A percentile compares a stretch with the other conserved stretches of the same genome.
phyloP scores from a whole-genome alignment of 768 basidiomycete genomes.

The Mycena belliarum region DNA sequence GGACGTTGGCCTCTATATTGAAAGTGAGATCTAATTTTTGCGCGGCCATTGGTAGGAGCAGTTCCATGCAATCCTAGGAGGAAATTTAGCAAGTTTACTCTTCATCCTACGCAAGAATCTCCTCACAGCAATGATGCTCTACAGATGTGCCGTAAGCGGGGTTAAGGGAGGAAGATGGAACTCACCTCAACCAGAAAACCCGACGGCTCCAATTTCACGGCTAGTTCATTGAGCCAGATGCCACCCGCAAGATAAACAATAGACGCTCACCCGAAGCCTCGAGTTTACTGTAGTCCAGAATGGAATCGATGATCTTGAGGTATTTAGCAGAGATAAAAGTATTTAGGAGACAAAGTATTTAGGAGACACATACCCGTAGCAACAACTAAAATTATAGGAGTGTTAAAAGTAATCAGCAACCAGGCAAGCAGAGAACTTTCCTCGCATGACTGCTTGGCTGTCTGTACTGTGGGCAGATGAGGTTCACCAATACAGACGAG shows the following conservation, averaged over 20 bases:
- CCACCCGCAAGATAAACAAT: neutral
- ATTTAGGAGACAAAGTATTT: too few species aligned
- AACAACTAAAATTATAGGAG: too few species aligned
- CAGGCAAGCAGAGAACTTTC: too few species aligned
- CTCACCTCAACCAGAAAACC: constrained; percentile 64
- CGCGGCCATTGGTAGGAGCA: constrained; percentile 72
- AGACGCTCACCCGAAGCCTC: constrained; percentile 62
- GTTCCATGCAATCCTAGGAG: constrained; percentile 71
- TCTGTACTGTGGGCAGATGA: constrained; percentile 52
- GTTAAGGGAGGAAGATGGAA: neutral
- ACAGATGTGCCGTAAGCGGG: neutral
- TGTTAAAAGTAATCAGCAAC: too few species aligned
- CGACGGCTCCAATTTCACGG: constrained; percentile 68
- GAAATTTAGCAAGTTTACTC: neutral
- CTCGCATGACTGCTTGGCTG: constrained; percentile 80
- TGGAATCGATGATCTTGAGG: constrained; percentile 71
- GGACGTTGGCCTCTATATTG: constrained; percentile 68
- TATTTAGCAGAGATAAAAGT: constrained; percentile 9
- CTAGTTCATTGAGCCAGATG: constrained; percentile 32
- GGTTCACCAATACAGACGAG: neutral
- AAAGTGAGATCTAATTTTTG: constrained; percentile 75
- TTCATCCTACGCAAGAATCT: neutral
- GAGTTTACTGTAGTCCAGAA: constrained; percentile 77
- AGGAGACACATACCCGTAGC: constrained; percentile 51
- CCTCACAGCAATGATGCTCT: constrained; percentile 69